phyloP scores from a whole-genome alignment of 2,329 filamentous ascomycete genomes.

The Paecilomyces sp. region DNA sequence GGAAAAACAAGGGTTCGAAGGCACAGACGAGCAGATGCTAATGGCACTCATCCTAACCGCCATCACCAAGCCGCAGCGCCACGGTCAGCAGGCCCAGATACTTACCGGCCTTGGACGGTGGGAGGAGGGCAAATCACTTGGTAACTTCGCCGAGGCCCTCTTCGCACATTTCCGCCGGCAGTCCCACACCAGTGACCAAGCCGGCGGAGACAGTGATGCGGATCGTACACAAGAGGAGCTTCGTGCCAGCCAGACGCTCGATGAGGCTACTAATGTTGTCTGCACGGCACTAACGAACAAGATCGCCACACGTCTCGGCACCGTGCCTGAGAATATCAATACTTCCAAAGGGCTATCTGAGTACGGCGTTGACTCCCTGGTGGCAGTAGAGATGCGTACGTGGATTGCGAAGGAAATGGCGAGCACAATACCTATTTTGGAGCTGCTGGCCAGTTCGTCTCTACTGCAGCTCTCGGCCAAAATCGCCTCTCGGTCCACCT shows the following conservation, averaged over 20 bases:
- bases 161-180: not conserved
- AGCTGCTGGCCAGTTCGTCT: slow-evolving; percentile 1
- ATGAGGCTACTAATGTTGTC: not conserved
- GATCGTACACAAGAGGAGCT: not conserved
- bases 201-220: not conserved
- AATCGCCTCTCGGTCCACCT: slow-evolving; percentile 1
- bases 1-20: not conserved
- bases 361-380: slow-evolving; percentile 9
- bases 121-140: not conserved
- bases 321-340: slow-evolving; percentile 2
- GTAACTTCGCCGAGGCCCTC: not conserved
- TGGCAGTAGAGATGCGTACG: slow-evolving; percentile 9
- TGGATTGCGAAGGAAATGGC: slow-evolving; percentile 3
- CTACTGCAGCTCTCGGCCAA: not conserved
- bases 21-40: not conserved
- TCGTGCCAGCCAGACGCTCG: not conserved
- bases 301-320: not conserved
- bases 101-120: not conserved
- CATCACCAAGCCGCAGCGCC: not conserved
- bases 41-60: slow-evolving; percentile 1
- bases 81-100: not conserved
- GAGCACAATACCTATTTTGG: slow-evolving; percentile 3
- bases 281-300: not conserved
- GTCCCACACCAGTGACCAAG: not conserved
- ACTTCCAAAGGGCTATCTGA: not conserved